phyloP scores from a whole-genome alignment of 1,284 basidiomycete species.

The Rhodotorula sp. region DNA sequence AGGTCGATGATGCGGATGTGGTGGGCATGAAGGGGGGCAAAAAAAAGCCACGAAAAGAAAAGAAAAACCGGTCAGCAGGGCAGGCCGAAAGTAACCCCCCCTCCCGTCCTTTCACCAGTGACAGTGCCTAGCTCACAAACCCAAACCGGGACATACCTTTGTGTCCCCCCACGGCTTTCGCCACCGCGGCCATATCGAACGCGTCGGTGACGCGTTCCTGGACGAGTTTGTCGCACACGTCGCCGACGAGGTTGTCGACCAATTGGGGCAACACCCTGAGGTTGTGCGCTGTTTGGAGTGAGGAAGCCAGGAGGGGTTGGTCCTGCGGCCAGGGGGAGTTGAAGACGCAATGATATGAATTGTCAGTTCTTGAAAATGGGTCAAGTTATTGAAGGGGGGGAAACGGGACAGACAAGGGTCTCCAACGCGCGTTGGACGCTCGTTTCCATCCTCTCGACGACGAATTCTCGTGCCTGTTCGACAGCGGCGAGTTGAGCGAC shows the following conservation, averaged over 20 bases:
- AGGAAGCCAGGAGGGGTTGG: slow-evolving; percentile 80
- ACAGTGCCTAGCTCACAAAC: neutral
- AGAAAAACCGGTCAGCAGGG: too few relatives aligned
- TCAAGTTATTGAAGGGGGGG: neutral
- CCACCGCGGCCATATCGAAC: slow-evolving; percentile 82
- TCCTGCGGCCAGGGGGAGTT: slow-evolving; percentile 52
- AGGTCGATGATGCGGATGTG: too few relatives aligned
- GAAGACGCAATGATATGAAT: too few relatives aligned
- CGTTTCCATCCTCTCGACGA: slow-evolving; percentile 79
- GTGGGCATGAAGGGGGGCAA: too few relatives aligned
- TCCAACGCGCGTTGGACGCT: slow-evolving; percentile 77
- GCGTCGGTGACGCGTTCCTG: slow-evolving; percentile 51
- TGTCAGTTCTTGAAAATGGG: too few relatives aligned
- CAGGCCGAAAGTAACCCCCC: neutral
- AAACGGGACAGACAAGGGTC: slow-evolving; percentile 52
- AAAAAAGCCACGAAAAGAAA: too few relatives aligned
- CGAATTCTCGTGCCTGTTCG: slow-evolving; percentile 63
- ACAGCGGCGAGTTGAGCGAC: slow-evolving; percentile 68
- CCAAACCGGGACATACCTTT: slow-evolving; percentile 59
- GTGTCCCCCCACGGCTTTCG: slow-evolving; percentile 65
- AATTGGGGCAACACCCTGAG: slow-evolving; percentile 77
- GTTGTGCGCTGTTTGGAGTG: slow-evolving; percentile 92
- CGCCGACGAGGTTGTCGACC: slow-evolving; percentile 72
- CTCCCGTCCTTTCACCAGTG: neutral
- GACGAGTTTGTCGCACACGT: slow-evolving; percentile 74